These are phyloP conservation scores for Fusarium buharicum DNA, from an alignment of 2,329 filamentous ascomycete genomes.

Conservation along the genomic window DNA sequence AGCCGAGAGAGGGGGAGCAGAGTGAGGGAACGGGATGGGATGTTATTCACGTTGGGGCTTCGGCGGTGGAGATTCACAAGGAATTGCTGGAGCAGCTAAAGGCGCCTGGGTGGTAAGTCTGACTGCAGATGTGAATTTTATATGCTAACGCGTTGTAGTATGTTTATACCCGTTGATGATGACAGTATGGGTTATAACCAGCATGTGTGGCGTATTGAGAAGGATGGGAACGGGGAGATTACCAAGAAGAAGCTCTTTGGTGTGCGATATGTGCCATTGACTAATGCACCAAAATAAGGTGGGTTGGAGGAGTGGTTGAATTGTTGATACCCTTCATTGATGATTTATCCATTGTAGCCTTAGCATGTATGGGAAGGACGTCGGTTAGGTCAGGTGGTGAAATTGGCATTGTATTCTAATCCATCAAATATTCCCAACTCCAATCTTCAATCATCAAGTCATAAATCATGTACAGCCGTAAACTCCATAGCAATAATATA, in stretches of 20 bases:
- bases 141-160: conserved; percentile 52
- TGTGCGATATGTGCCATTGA: conserved; percentile 81
- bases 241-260: conserved; percentile 71
- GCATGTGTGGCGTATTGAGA: conserved; percentile 79
- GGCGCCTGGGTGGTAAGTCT: conserved; percentile 72
- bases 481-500: conserved; percentile 8
- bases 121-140: rapidly evolving
- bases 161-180: conserved; percentile 82
- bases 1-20: conserved; percentile 55
- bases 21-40: conserved; percentile 74
- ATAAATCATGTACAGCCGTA: conserved; percentile 1
- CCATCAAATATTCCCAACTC: not conserved
- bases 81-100: conserved; percentile 81
- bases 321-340: not conserved
- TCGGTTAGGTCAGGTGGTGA: not conserved
- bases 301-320: not conserved
- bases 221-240: conserved; percentile 71
- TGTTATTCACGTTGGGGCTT: conserved; percentile 94
- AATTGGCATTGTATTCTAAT: not conserved
- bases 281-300: conserved; percentile 66
- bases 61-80: conserved; percentile 77
- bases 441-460: not conserved
- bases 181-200: conserved; percentile 61
- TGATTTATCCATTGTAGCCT: not conserved
- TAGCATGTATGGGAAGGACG: not conserved